Evolutionary conservation across 257 asterid genomes (phyloP).

Genomic region (Rhazya stricta): DNA sequence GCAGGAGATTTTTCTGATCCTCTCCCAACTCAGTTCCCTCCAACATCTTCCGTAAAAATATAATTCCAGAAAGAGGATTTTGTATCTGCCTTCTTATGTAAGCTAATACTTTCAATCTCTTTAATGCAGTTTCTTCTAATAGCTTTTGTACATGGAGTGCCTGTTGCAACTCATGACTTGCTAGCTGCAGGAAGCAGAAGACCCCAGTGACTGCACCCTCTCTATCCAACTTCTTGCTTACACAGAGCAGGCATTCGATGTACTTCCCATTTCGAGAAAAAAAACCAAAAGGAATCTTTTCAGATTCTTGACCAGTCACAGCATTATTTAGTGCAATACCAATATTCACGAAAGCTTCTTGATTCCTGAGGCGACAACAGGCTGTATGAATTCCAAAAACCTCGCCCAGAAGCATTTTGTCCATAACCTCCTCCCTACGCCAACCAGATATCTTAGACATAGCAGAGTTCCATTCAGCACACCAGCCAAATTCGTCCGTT

Average conservation of each 20-base stretch:
- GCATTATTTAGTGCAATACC: conserved; percentile 71
- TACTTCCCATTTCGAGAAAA: conserved; percentile 58
- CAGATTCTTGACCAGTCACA: conserved; percentile 66
- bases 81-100: conserved; percentile 75
- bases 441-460: conserved; percentile 80
- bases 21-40: conserved; percentile 69
- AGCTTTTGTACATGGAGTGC: conserved; percentile 82
- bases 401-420: conserved; percentile 88
- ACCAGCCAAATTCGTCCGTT: conserved; percentile 91
- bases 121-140: conserved; percentile 71
- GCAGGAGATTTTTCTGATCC: conserved; percentile 62
- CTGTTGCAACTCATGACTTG: conserved; percentile 90
- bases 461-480: conserved; percentile 95
- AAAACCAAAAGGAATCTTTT: conserved; percentile 66
- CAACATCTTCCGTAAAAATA: conserved; percentile 73
- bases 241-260: conserved; percentile 69
- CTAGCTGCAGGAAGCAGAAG: conserved; percentile 88
- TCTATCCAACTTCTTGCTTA: conserved; percentile 65
- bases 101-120: conserved; percentile 60
- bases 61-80: conserved; percentile 87
- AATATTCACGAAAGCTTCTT: conserved; percentile 74
- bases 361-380: conserved; percentile 74
- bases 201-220: conserved; percentile 77
- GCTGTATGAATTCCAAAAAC: conserved; percentile 64
- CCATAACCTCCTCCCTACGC: conserved; percentile 64